phyloP scores from a whole-genome alignment of 208 protist species.

The Strigomonas culicis region DNA sequence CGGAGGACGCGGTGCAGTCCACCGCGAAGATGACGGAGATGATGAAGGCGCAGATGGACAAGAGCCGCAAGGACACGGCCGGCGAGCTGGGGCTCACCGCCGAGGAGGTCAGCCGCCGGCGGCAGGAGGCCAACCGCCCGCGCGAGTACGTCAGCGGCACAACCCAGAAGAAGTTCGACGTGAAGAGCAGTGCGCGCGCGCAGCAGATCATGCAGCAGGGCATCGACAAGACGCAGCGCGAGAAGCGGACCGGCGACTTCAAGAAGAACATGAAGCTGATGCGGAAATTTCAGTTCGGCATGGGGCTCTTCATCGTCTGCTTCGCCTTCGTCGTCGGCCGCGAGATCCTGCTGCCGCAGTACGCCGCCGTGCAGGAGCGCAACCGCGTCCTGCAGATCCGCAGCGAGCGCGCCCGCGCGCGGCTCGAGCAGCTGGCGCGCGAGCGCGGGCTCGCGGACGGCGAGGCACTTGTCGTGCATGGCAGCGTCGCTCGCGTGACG shows the following conservation, averaged over 20 bases:
- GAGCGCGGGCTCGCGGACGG: constrained; percentile 1
- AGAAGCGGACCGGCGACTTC: constrained; percentile 58
- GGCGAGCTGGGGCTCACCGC: constrained; percentile 60
- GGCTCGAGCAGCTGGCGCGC: constrained; percentile 25
- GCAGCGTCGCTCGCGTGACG: constrained; percentile 9
- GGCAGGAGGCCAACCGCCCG: constrained; percentile 42
- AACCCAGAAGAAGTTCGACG: constrained; percentile 50
- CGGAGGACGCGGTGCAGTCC: constrained; percentile 41
- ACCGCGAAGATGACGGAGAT: constrained; percentile 27
- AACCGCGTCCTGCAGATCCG: constrained; percentile 54
- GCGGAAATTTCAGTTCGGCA: constrained; percentile 40
- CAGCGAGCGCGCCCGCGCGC: constrained; percentile 46
- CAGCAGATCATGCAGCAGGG: constrained; percentile 84
- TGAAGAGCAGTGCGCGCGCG: constrained; percentile 77
- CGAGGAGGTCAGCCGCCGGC: constrained; percentile 64
- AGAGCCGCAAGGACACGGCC: constrained; percentile 43
- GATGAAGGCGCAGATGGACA: constrained; percentile 27
- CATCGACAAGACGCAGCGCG: constrained; percentile 49
- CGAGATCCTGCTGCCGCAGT: constrained; percentile 63
- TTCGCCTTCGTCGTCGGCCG: constrained; percentile 46
- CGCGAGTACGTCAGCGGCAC: constrained; percentile 43
- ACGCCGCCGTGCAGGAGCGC: constrained; percentile 65
- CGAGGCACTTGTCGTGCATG: not conserved
- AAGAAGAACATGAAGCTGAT: constrained; percentile 48
- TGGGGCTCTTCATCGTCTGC: constrained; percentile 25